Evolutionary conservation across 2,329 filamentous ascomycete species (phyloP).

Genomic region (Aspergillus aculeatus): DNA sequence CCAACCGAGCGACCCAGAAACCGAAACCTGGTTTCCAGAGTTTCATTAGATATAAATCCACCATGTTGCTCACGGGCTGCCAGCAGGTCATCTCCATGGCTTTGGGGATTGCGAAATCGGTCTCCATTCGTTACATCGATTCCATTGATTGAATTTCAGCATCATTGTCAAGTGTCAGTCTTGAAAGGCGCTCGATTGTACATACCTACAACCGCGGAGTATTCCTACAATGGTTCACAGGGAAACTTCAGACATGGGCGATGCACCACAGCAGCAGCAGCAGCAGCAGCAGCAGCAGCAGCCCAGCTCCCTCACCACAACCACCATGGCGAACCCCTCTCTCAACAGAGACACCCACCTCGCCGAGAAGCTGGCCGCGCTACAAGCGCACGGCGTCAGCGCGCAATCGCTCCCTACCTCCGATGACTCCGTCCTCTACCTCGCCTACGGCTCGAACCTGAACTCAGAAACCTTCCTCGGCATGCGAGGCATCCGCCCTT

Average conservation of each 20-base stretch:
- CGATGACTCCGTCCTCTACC: conserved; percentile 66
- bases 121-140: not conserved
- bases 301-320: not conserved
- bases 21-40: not conserved
- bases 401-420: not conserved
- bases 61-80: not conserved
- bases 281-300: conserved; percentile 24
- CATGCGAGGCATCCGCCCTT: conserved; percentile 71
- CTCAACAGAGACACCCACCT: conserved; percentile 27
- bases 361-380: conserved; percentile 17
- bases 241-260: too few species aligned
- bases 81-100: not conserved
- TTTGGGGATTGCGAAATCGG: too few species aligned
- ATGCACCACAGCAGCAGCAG: conserved; percentile 15
- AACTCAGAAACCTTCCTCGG: conserved; percentile 76
- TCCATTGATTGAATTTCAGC: not conserved
- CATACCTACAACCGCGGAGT: not conserved
- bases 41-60: not conserved
- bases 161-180: too few species aligned
- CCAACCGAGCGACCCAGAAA: not conserved
- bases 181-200: too few species aligned
- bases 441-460: conserved; percentile 92
- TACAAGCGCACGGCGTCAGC: not conserved
- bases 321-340: conserved; percentile 19
- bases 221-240: not conserved